phyloP scores from a whole-genome alignment of 148 eudicot species.

The Camellia japonica region DNA sequence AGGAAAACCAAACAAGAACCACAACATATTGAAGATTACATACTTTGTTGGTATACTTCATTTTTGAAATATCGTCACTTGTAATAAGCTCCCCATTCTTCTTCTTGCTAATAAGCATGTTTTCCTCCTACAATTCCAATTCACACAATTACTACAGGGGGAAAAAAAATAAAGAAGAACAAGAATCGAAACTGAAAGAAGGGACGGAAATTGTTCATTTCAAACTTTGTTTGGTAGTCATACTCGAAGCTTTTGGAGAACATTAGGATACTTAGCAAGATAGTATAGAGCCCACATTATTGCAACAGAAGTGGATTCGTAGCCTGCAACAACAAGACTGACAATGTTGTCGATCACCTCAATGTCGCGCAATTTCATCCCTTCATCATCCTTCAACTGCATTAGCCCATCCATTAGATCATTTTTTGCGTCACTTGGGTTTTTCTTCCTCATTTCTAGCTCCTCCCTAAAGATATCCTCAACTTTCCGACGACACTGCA shows the following conservation, averaged over 20 bases:
- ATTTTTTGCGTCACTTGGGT: not conserved
- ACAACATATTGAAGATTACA: not conserved
- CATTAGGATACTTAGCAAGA: constrained; percentile 45
- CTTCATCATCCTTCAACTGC: constrained; percentile 34
- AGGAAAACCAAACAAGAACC: too few species aligned
- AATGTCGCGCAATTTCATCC: constrained; percentile 24
- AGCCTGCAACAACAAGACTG: constrained; percentile 34
- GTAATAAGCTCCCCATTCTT: constrained; percentile 29
- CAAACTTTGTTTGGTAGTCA: not conserved
- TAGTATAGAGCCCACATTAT: constrained; percentile 45
- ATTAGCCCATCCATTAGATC: constrained; percentile 39
- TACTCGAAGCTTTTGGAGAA: constrained; percentile 58
- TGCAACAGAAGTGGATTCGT: constrained; percentile 27
- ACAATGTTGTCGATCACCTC: constrained; percentile 43
- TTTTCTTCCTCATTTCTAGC: constrained; percentile 27
- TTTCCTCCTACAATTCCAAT: constrained; percentile 30
- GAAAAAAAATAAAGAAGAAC: not conserved
- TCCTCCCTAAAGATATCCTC: constrained; percentile 30
- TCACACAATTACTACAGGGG: too few species aligned
- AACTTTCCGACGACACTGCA: constrained; percentile 36
- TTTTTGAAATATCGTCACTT: constrained; percentile 26
- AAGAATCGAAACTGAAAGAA: not conserved
- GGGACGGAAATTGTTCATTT: too few species aligned
- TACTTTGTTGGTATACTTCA: constrained; percentile 33
- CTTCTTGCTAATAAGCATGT: constrained; percentile 22